Base-by-base conservation (phyloP, 345 rosid species). In the Chamaenerion angustifolium region DNA sequence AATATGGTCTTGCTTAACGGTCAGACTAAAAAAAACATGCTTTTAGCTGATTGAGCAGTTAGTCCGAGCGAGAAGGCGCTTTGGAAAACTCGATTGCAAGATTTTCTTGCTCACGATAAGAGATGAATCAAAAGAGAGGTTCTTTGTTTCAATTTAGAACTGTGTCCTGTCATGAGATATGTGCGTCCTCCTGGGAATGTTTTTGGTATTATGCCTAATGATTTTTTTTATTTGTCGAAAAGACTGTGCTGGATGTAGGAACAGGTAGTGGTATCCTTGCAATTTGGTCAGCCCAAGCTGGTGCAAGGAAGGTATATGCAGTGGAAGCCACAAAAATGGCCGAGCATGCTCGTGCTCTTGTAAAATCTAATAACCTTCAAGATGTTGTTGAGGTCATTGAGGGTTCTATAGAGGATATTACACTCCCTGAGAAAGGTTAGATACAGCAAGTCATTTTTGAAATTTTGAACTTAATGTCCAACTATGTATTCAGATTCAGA, bases 201-300 rank as follows among this genome's bases (percentile, higher is more conserved):
- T 51, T 51, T 27, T 35, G 42, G 17, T 12, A 13, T 12, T 10
- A 10, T 16, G 31, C 16, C 21, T 51, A 64, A 59, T 70, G 49
- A 66, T 49, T 47, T 1, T 42, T 37, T 45, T 60, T 45, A 16
- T 25, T 11, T 61, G 40, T 64, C 46, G 64, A 61, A 64, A 68
- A 92, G 98, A 69, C 82, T 15, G 93, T 92, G 57, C 62, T 92
- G 78, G 98, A 92, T 70, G 98, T 92, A 51, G 98, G 98, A 43
- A 84, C 98, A 0, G 98, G 98, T 43, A 92, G 96, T 70, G 98
- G 98, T 42, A 92, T 92, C 63, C 98, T 92, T 49, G 98, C 98
- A 45, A 87, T 92, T 43, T 92, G 98, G 98, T 87, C 95, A 11
- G 98, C 98, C 6, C 96, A 87, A 67, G 98, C 96, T 11, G 98